Evolutionary conservation across 805 yeast species (phyloP).

Genomic region (Nakazawaea pomicola): DNA sequence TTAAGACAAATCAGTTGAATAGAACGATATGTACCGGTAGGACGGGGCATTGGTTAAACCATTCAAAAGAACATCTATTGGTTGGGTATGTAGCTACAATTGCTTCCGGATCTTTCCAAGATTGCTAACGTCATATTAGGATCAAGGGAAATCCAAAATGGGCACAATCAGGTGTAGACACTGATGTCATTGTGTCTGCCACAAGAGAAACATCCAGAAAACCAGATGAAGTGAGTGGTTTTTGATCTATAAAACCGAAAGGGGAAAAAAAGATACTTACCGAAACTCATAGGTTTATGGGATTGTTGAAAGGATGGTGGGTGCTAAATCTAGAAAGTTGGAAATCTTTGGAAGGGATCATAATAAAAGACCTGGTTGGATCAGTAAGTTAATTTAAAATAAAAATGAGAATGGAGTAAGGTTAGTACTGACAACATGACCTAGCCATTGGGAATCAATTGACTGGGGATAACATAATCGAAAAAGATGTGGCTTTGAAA

Average conservation of each 20-base stretch:
- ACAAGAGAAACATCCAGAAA: conserved; percentile 88
- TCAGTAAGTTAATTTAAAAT: conserved; percentile 35
- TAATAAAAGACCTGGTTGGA: conserved; percentile 87
- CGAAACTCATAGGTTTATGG: conserved; percentile 46
- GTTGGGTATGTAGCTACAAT: conserved; percentile 51
- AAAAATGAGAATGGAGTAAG: not conserved
- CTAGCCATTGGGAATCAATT: conserved; percentile 73
- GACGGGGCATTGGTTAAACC: conserved; percentile 97
- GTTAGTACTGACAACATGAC: no score
- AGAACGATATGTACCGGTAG: conserved; percentile 92
- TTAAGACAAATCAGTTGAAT: conserved; percentile 81
- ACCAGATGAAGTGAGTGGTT: conserved; percentile 73
- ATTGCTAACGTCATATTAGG: no score
- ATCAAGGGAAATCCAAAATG: conserved; percentile 75
- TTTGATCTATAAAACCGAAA: not conserved
- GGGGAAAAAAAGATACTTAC: not conserved
- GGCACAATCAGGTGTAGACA: conserved; percentile 62
- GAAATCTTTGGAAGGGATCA: conserved; percentile 89
- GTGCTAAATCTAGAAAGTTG: conserved; percentile 67
- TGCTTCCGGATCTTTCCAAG: no score
- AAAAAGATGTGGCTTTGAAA: conserved; percentile 44
- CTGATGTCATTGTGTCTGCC: conserved; percentile 73
- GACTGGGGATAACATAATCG: conserved; percentile 52
- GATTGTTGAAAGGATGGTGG: conserved; percentile 80
- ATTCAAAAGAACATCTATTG: conserved; percentile 84